These are phyloP conservation scores for Saussurea involucrata DNA, from an alignment of 129 eudicot genomes.

Conservation along the genomic window DNA sequence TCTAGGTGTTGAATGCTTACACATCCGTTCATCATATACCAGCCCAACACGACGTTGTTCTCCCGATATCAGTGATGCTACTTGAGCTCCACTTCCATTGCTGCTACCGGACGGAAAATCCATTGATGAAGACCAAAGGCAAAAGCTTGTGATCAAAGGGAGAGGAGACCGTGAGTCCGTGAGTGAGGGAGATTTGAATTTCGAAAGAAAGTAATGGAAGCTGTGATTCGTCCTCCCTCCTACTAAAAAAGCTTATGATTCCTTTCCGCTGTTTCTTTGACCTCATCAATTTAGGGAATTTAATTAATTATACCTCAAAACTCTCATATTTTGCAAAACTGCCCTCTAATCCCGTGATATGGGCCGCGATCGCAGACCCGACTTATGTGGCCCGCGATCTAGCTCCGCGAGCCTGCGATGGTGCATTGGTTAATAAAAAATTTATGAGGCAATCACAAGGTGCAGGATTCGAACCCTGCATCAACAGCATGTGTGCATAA, in stretches of 20 bases:
- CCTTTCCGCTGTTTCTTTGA: not conserved
- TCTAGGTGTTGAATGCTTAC: conserved; percentile 53
- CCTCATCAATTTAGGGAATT: not conserved
- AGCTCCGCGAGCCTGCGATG: no score
- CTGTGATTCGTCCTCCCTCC: not conserved
- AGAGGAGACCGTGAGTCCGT: not conserved
- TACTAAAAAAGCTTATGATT: not conserved
- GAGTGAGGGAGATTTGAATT: conserved; percentile 20
- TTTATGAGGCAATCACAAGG: no score
- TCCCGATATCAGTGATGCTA: not conserved
- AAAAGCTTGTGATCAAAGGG: not conserved
- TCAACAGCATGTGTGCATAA: no score
- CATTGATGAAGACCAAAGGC: not conserved
- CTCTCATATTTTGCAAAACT: no score
- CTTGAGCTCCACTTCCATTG: conserved; percentile 10
- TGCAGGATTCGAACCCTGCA: no score
- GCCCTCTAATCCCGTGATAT: no score
- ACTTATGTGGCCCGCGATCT: no score
- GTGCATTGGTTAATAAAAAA: no score
- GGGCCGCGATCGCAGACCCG: no score
- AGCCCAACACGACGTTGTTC: conserved; percentile 67
- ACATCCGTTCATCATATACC: conserved; percentile 80
- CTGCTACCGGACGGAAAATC: conserved; percentile 6
- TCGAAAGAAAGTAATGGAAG: conserved; percentile 14
- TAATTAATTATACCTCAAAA: no score